Conservation (phyloP, 805 yeast genomes). For the Zygosaccharomyces bailii region DNA sequence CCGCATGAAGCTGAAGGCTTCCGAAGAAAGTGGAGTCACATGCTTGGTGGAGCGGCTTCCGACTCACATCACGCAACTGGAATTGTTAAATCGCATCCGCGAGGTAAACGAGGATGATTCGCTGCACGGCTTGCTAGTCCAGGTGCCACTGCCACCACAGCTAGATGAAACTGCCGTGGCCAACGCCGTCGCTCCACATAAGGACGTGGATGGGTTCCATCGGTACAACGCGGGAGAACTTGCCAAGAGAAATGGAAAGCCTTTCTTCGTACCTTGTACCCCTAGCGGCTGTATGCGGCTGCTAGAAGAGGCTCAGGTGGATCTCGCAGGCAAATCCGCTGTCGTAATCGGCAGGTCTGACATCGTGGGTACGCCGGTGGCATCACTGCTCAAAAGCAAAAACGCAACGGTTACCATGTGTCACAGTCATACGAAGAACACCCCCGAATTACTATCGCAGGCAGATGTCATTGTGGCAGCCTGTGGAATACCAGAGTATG, state of each 20-base stretch:
- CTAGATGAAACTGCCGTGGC: conserved; percentile 66
- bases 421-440: conserved; percentile 61
- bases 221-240: conserved; percentile 75
- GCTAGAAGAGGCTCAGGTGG: conserved; percentile 53
- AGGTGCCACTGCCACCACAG: conserved; percentile 72
- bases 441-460: conserved; percentile 47
- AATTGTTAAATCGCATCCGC: conserved; percentile 50
- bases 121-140: conserved; percentile 73
- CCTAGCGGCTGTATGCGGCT: conserved; percentile 76
- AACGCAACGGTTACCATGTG: conserved; percentile 75
- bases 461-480: conserved; percentile 88
- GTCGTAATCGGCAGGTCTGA: conserved; percentile 84
- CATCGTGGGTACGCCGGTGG: conserved; percentile 80
- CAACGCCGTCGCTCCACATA: conserved; percentile 57
- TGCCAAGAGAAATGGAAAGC: conserved; percentile 67
- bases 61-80: conserved; percentile 52
- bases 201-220: conserved; percentile 84
- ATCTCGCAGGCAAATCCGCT: conserved; percentile 64
- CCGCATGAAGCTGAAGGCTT: conserved; percentile 75
- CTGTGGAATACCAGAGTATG: conserved; percentile 79
- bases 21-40: conserved; percentile 61
- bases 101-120: conserved; percentile 54
- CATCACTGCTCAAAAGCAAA: conserved; percentile 63
- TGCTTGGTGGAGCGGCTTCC: conserved; percentile 61
- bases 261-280: conserved; percentile 75